Conservation (phyloP, 306 rosid species). For the Neltuma alba region DNA sequence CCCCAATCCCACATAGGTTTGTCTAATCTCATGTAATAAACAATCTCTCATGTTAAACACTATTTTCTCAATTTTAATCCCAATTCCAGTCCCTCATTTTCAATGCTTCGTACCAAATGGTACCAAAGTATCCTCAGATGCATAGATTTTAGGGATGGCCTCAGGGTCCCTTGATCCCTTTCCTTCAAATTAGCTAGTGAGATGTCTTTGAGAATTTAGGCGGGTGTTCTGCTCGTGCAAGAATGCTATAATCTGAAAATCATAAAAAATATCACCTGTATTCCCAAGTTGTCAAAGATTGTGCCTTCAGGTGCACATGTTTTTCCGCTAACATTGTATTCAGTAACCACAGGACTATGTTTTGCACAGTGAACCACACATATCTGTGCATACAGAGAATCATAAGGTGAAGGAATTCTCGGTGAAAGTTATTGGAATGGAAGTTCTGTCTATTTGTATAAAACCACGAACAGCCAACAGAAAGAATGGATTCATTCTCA, state of each 20-base stretch:
- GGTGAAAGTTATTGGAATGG: neutral
- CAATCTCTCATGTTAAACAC: too few relatives aligned
- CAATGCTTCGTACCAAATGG: too few relatives aligned
- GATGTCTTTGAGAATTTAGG: slow-evolving; percentile 20
- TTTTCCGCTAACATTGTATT: slow-evolving; percentile 83
- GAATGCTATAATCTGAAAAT: slow-evolving; percentile 29
- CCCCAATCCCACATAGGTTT: too few relatives aligned
- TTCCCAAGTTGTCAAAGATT: slow-evolving; percentile 64
- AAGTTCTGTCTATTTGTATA: neutral
- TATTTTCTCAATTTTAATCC: too few relatives aligned
- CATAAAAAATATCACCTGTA: slow-evolving; percentile 52
- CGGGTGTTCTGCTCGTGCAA: slow-evolving; percentile 17
- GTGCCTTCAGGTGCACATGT: slow-evolving; percentile 80
- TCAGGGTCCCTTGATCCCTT: neutral
- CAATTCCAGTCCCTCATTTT: too few relatives aligned
- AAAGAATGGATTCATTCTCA: slow-evolving; percentile 10
- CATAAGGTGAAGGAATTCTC: slow-evolving; percentile 22
- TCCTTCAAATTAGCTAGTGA: slow-evolving; percentile 13
- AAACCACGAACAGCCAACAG: slow-evolving; percentile 17
- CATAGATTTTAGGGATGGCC: neutral
- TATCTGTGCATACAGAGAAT: slow-evolving; percentile 51
- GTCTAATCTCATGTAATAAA: too few relatives aligned
- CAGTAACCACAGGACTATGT: slow-evolving; percentile 66
- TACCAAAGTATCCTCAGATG: neutral
- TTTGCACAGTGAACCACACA: slow-evolving; percentile 82